Evolutionary conservation across 352 stramenopile species (phyloP).

Genomic region (Globisporangium nunn): DNA sequence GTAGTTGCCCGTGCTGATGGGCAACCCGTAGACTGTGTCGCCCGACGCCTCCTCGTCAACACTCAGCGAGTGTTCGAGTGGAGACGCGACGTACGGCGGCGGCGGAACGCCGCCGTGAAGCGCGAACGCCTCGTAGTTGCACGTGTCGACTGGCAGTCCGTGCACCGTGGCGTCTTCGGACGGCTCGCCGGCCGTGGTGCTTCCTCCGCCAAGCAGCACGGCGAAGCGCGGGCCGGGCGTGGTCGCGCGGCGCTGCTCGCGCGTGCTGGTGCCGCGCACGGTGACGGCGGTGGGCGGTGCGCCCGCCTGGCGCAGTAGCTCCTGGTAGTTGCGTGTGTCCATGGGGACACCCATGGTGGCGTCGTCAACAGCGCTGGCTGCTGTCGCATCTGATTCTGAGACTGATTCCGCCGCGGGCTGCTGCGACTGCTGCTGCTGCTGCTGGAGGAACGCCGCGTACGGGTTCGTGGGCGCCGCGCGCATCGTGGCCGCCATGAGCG

Average conservation of each 20-base stretch:
- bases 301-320: conserved; percentile 29
- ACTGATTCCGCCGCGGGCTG: too few species aligned
- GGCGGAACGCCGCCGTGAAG: background rate
- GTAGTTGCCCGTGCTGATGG: conserved; percentile 46
- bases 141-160: conserved; percentile 24
- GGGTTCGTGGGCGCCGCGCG: conserved; percentile 13
- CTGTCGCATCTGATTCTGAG: too few species aligned
- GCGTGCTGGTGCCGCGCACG: conserved; percentile 5
- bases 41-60: conserved; percentile 17
- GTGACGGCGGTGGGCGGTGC: conserved; percentile 11
- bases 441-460: conserved; percentile 12
- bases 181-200: background rate
- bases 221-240: conserved; percentile 5
- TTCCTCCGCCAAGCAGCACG: conserved; percentile 1
- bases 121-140: conserved; percentile 23
- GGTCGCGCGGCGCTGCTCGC: conserved; percentile 1
- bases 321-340: conserved; percentile 57
- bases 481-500: background rate
- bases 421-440: background rate
- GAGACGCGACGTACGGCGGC: conserved; percentile 1
- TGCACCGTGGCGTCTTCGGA: conserved; percentile 2
- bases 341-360: conserved; percentile 38
- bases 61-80: conserved; percentile 1
- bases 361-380: background rate
- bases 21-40: conserved; percentile 39